A percentile compares a stretch with the other conserved stretches of the same genome.
Conservation (phyloP, 148 eudicot species). For the Diospyros lotus region DNA sequence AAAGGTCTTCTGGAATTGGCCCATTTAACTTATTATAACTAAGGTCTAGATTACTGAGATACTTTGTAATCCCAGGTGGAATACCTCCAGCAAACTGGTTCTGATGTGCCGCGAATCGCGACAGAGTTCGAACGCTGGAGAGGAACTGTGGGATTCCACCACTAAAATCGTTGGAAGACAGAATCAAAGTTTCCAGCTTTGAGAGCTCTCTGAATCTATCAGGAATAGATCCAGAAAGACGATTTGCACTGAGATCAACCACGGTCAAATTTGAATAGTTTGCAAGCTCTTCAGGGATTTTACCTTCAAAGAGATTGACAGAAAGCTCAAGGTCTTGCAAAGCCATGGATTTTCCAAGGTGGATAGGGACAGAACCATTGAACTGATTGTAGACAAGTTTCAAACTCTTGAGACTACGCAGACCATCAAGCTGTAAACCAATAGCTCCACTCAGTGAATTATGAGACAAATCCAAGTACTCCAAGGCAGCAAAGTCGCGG, state of each 20-base stretch:
- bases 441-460: conserved; percentile 37
- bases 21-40: conserved; percentile 62
- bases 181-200: conserved; percentile 38
- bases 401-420: conserved; percentile 41
- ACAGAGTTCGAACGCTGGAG: conserved; percentile 31
- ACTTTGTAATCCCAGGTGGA: conserved; percentile 51
- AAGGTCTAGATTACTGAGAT: conserved; percentile 46
- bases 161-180: conserved; percentile 48
- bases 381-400: conserved; percentile 51
- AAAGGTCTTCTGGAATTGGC: conserved; percentile 46
- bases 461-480: conserved; percentile 50
- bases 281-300: conserved; percentile 40
- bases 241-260: conserved; percentile 60
- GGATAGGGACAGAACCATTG: conserved; percentile 47
- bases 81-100: conserved; percentile 51
- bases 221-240: conserved; percentile 44
- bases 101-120: conserved; percentile 67
- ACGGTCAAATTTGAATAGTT: conserved; percentile 36
- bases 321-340: conserved; percentile 57
- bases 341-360: conserved; percentile 33
- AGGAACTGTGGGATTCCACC: conserved; percentile 53
- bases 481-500: conserved; percentile 41
- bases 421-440: conserved; percentile 35
- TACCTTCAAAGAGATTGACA: conserved; percentile 32
- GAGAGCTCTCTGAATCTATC: conserved; percentile 33